A percentile compares a stretch with the other conserved stretches of the same genome.
These are phyloP conservation scores for Kuraishia cidri DNA, from an alignment of 805 yeast genomes.

Conservation along the genomic window DNA sequence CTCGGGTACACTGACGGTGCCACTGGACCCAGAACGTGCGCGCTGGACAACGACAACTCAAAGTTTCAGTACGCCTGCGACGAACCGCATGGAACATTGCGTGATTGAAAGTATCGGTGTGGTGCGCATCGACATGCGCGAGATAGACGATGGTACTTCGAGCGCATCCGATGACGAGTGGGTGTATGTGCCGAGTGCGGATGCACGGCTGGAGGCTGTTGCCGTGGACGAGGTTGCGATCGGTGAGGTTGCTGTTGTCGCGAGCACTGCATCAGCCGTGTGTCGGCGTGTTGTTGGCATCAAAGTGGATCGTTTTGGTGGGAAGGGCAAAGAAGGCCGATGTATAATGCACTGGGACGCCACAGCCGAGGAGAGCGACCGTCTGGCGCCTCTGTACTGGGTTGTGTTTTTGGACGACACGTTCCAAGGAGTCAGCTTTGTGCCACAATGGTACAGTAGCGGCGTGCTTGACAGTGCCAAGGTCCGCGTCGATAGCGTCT, in stretches of 20 bases:
- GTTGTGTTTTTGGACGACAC: not conserved
- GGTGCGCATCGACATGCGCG: not conserved
- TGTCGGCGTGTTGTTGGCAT: not conserved
- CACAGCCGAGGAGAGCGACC: not conserved
- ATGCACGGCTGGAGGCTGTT: not conserved
- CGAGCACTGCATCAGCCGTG: not conserved
- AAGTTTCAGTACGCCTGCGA: slow-evolving; percentile 5
- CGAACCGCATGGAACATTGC: not conserved
- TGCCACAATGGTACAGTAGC: not conserved
- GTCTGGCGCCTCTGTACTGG: slow-evolving; percentile 1
- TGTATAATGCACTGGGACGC: not conserved
- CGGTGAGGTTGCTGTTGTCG: slow-evolving; percentile 1
- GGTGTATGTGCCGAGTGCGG: slow-evolving; percentile 1
- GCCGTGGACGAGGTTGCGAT: slow-evolving; percentile 1
- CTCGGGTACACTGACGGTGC: slow-evolving; percentile 21
- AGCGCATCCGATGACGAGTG: slow-evolving; percentile 2
- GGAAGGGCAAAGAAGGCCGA: not conserved
- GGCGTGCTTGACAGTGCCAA: not conserved
- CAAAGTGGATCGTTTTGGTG: not conserved
- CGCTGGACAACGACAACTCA: slow-evolving; percentile 15
- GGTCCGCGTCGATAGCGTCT: not conserved
- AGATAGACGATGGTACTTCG: not conserved
- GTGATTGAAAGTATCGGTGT: not conserved
- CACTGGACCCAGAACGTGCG: slow-evolving; percentile 15
- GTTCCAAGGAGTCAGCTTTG: slow-evolving; percentile 1